Conservation (phyloP, 768 basidiomycete genomes). For the Pleurotus cornucopiae region DNA sequence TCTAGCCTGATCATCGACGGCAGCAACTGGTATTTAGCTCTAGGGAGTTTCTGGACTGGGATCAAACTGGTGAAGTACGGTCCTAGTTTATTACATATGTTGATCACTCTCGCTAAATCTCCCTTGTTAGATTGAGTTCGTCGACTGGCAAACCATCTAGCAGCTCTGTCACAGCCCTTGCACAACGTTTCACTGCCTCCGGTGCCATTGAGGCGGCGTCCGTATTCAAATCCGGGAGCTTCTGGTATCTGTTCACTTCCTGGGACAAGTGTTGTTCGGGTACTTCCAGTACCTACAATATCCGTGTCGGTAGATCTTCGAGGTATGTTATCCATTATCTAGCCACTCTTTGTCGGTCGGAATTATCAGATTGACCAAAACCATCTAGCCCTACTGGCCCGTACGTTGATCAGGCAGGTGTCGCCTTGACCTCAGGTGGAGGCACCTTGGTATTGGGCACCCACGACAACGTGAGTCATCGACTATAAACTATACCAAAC, state of each 20-base stretch:
- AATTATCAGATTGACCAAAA: no score
- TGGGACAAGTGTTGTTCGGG: conserved; percentile 54
- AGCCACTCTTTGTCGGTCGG: no score
- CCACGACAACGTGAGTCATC: conserved; percentile 35
- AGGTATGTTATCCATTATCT: conserved; percentile 22
- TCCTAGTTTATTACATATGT: background rate
- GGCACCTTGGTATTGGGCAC: conserved; percentile 46
- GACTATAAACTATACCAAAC: background rate
- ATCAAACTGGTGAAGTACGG: conserved; percentile 37
- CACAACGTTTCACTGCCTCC: conserved; percentile 36
- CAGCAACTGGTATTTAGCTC: conserved; percentile 42
- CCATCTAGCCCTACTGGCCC: conserved; percentile 33
- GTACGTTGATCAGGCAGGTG: conserved; percentile 44
- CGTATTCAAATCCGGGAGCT: conserved; percentile 39
- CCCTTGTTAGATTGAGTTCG: conserved; percentile 24
- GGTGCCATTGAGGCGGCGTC: conserved; percentile 48
- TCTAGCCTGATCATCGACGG: conserved; percentile 22
- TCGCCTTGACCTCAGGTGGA: conserved; percentile 41
- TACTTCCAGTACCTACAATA: conserved; percentile 53
- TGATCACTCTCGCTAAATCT: background rate
- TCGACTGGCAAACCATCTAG: conserved; percentile 39
- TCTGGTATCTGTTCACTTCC: conserved; percentile 52
- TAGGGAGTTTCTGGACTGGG: conserved; percentile 56
- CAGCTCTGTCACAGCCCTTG: conserved; percentile 35
- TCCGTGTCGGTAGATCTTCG: conserved; percentile 48